These are phyloP conservation scores for Diaporthe longicolla DNA, from an alignment of 2,329 filamentous ascomycete genomes.

Conservation along the genomic window DNA sequence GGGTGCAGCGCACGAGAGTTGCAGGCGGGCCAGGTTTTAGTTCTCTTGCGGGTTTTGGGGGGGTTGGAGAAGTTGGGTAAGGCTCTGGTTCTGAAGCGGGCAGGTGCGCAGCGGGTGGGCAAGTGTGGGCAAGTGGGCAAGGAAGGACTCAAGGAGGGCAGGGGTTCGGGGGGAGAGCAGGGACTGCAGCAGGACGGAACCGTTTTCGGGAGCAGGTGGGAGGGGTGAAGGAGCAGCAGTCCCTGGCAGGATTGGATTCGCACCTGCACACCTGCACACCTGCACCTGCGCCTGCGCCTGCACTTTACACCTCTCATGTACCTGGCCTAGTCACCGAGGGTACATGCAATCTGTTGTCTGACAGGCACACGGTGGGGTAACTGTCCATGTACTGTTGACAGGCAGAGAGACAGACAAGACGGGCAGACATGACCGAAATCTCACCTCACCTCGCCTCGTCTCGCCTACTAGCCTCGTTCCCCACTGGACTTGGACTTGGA, in stretches of 20 bases:
- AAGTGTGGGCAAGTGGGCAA: conserved; percentile 43
- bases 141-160: conserved; percentile 48
- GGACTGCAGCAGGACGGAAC: conserved; percentile 40
- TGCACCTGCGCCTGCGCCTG: too few species aligned
- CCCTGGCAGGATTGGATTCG: conserved; percentile 26
- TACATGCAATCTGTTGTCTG: conserved; percentile 15
- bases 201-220: conserved; percentile 42
- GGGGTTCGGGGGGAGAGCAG: conserved; percentile 60
- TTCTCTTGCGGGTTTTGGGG: conserved; percentile 19
- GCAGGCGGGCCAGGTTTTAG: conserved; percentile 33
- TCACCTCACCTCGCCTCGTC: conserved; percentile 27
- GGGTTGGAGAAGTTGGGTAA: conserved; percentile 14
- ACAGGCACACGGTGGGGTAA: not conserved
- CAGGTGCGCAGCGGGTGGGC: conserved; percentile 46
- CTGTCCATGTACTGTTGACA: conserved; percentile 7
- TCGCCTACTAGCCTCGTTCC: conserved; percentile 1
- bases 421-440: conserved; percentile 17
- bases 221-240: conserved; percentile 42
- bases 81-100: conserved; percentile 28
- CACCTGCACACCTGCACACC: conserved; percentile 3
- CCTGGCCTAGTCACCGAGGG: not conserved
- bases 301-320: not conserved
- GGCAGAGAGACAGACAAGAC: too few species aligned
- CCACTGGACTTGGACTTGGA: not conserved
- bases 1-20: conserved; percentile 31